Base-by-base conservation (phyloP, 2,329 filamentous ascomycete species). In the Nemania bipapillata region DNA sequence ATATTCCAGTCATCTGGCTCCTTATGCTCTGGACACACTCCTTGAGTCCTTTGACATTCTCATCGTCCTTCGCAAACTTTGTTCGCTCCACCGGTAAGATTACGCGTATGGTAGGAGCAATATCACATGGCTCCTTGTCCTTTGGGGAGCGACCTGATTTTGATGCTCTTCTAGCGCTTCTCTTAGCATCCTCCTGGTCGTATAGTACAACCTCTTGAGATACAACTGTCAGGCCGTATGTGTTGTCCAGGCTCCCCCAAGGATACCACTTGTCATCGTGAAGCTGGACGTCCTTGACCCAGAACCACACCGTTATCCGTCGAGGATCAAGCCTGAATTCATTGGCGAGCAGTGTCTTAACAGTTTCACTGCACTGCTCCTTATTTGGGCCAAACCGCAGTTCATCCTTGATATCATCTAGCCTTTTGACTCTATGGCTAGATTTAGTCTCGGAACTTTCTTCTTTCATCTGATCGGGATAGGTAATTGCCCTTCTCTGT, bases 71-170 rank as follows among this genome's bases (percentile, higher is more conserved):
- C 1, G 65, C 61, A 45, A 67, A 63, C 4, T 42, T 53, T 32
- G 28, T 63, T 15, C 64, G 68, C 53, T 70, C 57, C 2, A 65
- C 65, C 0, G 68, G 68, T 4, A 70, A 30, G 12, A 59, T 26
- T 2, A 70, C 60, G n/a, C 65, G 61, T 7, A 70, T 20, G 2
- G 65, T 70, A 22, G 65, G 68, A n/a, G 68, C 68, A 20, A 70
- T 61, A n/a, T 68, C 65, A 12, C 62, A 56, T 7, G 59, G 68
- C 61, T 64, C 68, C 54, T 60, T 66, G 35, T 67, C 59, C 30
- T 52, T 61, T 24, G n/a, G 1, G 20, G n/a, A 30, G 20, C 57
- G 65, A 2, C 49, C 28, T 42, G 60, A 56, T 30, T 15, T 55
- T 20, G 24, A 42, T 2, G 4, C 2, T 26, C 42, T 64, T 26